Evolutionary conservation across 2,329 filamentous ascomycete species (phyloP).

Genomic region (Atkinsonella hypoxylon): DNA sequence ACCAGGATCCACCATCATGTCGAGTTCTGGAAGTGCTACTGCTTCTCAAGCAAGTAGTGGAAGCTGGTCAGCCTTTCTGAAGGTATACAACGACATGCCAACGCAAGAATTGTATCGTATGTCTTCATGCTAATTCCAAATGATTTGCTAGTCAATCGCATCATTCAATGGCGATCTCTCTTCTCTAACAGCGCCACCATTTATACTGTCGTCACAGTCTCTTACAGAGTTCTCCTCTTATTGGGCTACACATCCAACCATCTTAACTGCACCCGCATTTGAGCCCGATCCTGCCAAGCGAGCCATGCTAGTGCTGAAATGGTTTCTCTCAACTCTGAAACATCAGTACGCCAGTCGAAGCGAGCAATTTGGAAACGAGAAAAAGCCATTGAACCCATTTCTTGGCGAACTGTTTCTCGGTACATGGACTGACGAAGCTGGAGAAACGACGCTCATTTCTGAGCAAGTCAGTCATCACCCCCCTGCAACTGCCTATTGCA

Average conservation of each 20-base stretch:
- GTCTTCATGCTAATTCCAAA: conserved; percentile 1
- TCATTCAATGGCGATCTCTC: conserved; percentile 76
- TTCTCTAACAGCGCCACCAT: conserved; percentile 69
- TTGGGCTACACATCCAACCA: conserved; percentile 65
- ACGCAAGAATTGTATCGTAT: background rate
- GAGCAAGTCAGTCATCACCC: conserved; percentile 96
- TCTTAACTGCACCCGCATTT: conserved; percentile 71
- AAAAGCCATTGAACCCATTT: conserved; percentile 96
- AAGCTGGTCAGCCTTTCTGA: conserved; percentile 41
- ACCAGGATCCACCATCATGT: conserved; percentile 15
- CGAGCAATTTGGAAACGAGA: conserved; percentile 77
- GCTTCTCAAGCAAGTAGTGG: conserved; percentile 28
- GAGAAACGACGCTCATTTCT: conserved; percentile 75
- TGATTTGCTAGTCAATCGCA: conserved; percentile 48
- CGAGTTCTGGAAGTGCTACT: conserved; percentile 15
- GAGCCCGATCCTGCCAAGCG: conserved; percentile 74
- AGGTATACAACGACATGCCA: conserved; percentile 23
- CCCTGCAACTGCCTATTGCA: conserved; percentile 86
- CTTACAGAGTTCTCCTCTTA: conserved; percentile 72
- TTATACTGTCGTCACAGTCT: conserved; percentile 68
- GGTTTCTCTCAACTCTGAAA: conserved; percentile 89
- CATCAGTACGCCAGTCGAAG: conserved; percentile 68
- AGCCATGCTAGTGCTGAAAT: conserved; percentile 79
- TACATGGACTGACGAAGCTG: conserved; percentile 72
- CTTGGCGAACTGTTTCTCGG: conserved; percentile 89